phyloP scores from a whole-genome alignment of 495 filamentous ascomycete genomes.

The Hyaloscypha hepaticicola region DNA sequence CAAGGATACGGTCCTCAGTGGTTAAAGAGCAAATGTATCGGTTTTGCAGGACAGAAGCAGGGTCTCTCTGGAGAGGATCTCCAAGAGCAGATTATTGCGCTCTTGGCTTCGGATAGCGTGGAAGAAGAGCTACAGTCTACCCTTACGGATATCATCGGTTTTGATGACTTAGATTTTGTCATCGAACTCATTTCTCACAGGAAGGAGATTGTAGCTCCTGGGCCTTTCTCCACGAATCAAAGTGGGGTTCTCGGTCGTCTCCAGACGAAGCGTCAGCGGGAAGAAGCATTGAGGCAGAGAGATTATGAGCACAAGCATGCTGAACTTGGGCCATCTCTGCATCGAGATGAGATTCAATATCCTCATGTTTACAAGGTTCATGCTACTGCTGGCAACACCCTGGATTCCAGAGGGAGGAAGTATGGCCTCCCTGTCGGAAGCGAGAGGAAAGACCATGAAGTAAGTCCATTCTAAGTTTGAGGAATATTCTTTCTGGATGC shows the following conservation, averaged over 20 bases:
- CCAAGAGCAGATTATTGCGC: conserved; percentile 66
- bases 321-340: conserved; percentile 56
- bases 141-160: conserved; percentile 89
- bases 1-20: conserved; percentile 50
- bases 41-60: conserved; percentile 55
- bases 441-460: conserved; percentile 53
- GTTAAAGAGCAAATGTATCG: conserved; percentile 63
- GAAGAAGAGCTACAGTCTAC: conserved; percentile 86
- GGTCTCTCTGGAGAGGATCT: conserved; percentile 63
- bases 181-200: conserved; percentile 78
- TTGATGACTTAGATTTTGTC: conserved; percentile 86
- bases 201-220: conserved; percentile 53
- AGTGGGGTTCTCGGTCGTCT: conserved; percentile 49
- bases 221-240: conserved; percentile 15
- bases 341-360: conserved; percentile 67
- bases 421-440: conserved; percentile 73
- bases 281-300: conserved; percentile 67
- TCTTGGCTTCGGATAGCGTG: conserved; percentile 61
- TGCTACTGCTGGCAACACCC: conserved; percentile 70
- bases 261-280: conserved; percentile 72
- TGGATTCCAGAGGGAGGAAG: conserved; percentile 70
- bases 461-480: conserved; percentile 5
- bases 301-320: conserved; percentile 84
- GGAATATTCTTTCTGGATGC: conserved; percentile 15
- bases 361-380: conserved; percentile 90